Percentiles rank a stretch among this genome's conserved stretches.
Evolutionary conservation across 805 yeast species (phyloP).

Genomic region (Saturnispora besseyi): DNA sequence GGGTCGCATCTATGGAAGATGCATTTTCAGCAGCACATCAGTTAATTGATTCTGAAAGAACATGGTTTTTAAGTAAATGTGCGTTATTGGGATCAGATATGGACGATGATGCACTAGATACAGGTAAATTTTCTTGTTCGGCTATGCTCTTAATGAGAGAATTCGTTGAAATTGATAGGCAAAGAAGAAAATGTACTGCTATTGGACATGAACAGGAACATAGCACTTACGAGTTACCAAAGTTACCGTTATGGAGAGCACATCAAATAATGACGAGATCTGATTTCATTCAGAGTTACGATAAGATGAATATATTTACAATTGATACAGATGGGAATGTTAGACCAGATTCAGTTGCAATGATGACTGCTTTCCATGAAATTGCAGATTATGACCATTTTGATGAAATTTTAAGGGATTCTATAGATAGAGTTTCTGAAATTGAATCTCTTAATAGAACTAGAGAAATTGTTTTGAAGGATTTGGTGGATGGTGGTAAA

Average conservation of each 20-base stretch:
- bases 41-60: conserved; percentile 69
- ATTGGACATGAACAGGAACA: neutral
- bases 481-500: conserved; percentile 44
- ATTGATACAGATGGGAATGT: conserved; percentile 67
- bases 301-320: conserved; percentile 69
- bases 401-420: conserved; percentile 53
- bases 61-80: conserved; percentile 81
- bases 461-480: conserved; percentile 65
- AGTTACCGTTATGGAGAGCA: conserved; percentile 74
- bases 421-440: conserved; percentile 58
- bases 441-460: conserved; percentile 75
- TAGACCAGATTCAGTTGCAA: conserved; percentile 74
- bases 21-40: conserved; percentile 54
- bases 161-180: conserved; percentile 59
- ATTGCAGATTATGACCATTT: conserved; percentile 65
- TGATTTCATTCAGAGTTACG: conserved; percentile 68
- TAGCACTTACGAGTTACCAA: conserved; percentile 39
- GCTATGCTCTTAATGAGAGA: conserved; percentile 68
- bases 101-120: conserved; percentile 88
- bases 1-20: conserved; percentile 53
- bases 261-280: conserved; percentile 79
- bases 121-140: conserved; percentile 64
- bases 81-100: conserved; percentile 65
- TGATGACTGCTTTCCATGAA: conserved; percentile 86
- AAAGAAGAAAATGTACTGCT: conserved; percentile 6